These are phyloP conservation scores for Decorospora gaudefroyi DNA, from an alignment of 2,329 filamentous ascomycete genomes.

Conservation along the genomic window DNA sequence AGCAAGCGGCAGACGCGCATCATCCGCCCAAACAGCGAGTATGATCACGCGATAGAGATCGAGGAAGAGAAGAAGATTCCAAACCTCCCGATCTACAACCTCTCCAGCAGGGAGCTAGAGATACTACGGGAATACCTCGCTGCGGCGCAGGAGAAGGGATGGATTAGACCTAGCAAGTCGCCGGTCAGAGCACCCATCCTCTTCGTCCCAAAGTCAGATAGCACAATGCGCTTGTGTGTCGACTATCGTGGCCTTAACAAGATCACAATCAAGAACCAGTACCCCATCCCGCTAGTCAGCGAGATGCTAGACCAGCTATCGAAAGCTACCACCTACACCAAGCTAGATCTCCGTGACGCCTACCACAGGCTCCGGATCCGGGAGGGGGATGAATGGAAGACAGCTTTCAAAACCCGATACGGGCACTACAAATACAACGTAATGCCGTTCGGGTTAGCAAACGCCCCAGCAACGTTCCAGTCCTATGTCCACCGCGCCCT, in stretches of 20 bases:
- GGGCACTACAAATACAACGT: not conserved
- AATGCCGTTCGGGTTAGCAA: not conserved
- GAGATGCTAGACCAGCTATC: not conserved
- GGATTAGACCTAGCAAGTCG: not conserved
- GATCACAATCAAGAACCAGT: not conserved
- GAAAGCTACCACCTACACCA: not conserved
- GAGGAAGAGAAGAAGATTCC: not conserved
- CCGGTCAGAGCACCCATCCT: not conserved
- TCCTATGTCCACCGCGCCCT: not conserved
- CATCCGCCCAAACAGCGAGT: not conserved
- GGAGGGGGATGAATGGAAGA: not conserved
- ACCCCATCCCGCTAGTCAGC: not conserved
- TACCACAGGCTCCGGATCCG: not conserved
- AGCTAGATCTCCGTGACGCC: not conserved
- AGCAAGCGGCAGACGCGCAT: not conserved
- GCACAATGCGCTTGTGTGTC: not conserved
- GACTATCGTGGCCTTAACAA: not conserved
- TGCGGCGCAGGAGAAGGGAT: too few species aligned
- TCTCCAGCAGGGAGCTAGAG: not conserved
- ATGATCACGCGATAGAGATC: not conserved
- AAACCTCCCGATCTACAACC: not conserved
- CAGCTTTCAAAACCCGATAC: not conserved
- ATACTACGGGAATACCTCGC: not conserved
- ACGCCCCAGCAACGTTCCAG: not conserved
- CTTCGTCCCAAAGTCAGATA: not conserved